phyloP scores from a whole-genome alignment of 345 rosid genomes.

The Limnanthes douglasii region DNA sequence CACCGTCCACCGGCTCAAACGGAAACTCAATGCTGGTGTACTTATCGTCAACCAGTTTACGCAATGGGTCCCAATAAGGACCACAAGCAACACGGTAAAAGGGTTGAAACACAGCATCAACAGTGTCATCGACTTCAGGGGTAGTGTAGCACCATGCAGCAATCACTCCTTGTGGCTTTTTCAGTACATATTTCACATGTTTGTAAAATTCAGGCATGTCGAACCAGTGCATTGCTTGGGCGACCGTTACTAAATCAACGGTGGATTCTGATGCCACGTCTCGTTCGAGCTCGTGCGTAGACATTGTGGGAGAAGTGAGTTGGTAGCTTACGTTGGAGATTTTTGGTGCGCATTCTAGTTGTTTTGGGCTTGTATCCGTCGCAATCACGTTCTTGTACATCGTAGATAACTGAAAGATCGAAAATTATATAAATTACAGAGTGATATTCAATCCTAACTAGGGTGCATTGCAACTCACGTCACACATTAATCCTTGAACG shows the following conservation, averaged over 20 bases:
- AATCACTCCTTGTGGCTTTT: conserved; percentile 58
- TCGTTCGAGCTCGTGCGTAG: conserved; percentile 23
- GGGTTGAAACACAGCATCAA: conserved; percentile 33
- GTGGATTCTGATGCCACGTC: conserved; percentile 25
- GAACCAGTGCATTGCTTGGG: conserved; percentile 83
- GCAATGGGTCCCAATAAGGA: conserved; percentile 43
- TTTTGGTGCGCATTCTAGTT: conserved; percentile 42
- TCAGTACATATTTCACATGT: conserved; percentile 48
- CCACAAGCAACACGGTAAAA: conserved; percentile 24
- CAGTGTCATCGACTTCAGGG: conserved; percentile 33
- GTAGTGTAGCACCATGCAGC: conserved; percentile 83
- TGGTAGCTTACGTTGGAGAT: conserved; percentile 45
- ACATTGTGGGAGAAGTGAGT: conserved; percentile 34
- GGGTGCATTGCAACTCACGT: no score
- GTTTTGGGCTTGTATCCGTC: conserved; percentile 74
- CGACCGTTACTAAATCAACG: conserved; percentile 49
- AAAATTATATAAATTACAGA: background rate
- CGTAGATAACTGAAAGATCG: conserved; percentile 34
- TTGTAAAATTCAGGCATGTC: conserved; percentile 38
- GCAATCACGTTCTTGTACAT: conserved; percentile 57
- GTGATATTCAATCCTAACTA: no score
- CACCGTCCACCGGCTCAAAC: conserved; percentile 41
- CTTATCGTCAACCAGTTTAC: conserved; percentile 43
- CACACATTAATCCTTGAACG: no score
- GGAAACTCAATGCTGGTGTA: conserved; percentile 49